Evolutionary conservation across 1,284 basidiomycete genomes (phyloP), one percentile per base, ranked within the genome.

Genomic region (Apiotrichum akiyoshidainum): DNA sequence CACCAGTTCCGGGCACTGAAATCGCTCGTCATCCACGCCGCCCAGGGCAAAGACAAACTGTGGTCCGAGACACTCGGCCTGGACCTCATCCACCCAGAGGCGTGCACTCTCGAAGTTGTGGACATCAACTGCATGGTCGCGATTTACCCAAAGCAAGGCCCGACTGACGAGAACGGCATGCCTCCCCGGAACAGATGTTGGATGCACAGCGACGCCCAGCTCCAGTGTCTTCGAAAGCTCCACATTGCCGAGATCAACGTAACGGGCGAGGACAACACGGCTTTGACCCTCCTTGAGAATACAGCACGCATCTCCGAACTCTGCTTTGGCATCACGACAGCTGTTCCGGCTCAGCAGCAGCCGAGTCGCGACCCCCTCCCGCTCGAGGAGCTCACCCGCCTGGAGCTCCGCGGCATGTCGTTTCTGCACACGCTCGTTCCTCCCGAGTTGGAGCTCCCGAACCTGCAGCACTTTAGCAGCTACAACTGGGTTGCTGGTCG

Each of bases 401-500:
- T 59, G 9, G 54, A 54, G 9, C 22, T 59, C 5, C 12, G 21
- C 16, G 44, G 45, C 16, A 14, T 13, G 8, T 10, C 6, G 19
- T 44, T 21, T 11, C 17, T 21, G 40, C 21, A 21, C 21, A 31
- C 26, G 21, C 45, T 37, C n/a, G 14, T 33, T 17, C 21, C n/a
- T 44, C n/a, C 58, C 37, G 46, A 42, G 34, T 13, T 65, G 16
- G 42, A 39, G n/a, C 54, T 49, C 1, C 63, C 66, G 0, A 55
- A 59, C 39, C 57, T 72, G 11, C 16, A 44, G 12, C 50, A 55
- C 34, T 56, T 67, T 33, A 55, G 57, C 47, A 42, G 60, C 35
- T 65, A 51, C 22, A n/a, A 21, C 40, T 54, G 48, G 35, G 5
- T 12, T 11, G 42, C 37, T 16, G 12, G 40, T 7, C 14, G 3